Conservation (phyloP, 768 basidiomycete species). For the Tubosaeta brunneosetosa region DNA sequence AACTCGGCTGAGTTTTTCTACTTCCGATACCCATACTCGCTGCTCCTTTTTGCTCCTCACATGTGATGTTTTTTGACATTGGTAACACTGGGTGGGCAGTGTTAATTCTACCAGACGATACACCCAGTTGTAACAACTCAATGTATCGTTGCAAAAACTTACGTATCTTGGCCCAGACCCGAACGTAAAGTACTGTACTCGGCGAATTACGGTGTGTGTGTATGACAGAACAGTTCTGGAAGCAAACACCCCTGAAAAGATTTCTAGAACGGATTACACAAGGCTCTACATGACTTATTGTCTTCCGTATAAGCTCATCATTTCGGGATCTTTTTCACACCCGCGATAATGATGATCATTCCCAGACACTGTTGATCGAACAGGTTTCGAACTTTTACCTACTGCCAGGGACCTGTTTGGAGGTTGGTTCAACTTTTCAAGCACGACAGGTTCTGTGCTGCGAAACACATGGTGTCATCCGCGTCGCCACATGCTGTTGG, state of each 20-base stretch:
- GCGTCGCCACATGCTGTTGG: background rate
- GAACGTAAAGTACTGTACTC: background rate
- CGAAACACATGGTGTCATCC: background rate
- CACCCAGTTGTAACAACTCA: background rate
- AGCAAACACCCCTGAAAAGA: background rate
- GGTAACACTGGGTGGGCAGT: background rate
- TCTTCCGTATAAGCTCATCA: background rate
- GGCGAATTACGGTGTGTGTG: background rate
- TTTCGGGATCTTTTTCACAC: background rate
- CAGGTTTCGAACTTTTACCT: no score
- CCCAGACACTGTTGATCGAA: background rate
- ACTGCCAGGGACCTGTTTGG: background rate
- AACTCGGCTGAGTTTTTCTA: no score
- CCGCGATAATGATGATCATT: background rate
- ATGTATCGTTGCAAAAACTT: background rate
- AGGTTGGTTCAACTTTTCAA: background rate
- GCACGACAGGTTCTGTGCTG: background rate
- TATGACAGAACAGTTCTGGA: background rate
- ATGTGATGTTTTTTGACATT: background rate
- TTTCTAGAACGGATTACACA: background rate
- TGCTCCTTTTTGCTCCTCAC: background rate
- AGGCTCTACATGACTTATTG: background rate
- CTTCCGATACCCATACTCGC: background rate
- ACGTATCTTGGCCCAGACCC: background rate
- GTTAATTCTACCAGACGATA: background rate